phyloP scores from a whole-genome alignment of 805 yeast species.

The Ogataea polymorpha region DNA sequence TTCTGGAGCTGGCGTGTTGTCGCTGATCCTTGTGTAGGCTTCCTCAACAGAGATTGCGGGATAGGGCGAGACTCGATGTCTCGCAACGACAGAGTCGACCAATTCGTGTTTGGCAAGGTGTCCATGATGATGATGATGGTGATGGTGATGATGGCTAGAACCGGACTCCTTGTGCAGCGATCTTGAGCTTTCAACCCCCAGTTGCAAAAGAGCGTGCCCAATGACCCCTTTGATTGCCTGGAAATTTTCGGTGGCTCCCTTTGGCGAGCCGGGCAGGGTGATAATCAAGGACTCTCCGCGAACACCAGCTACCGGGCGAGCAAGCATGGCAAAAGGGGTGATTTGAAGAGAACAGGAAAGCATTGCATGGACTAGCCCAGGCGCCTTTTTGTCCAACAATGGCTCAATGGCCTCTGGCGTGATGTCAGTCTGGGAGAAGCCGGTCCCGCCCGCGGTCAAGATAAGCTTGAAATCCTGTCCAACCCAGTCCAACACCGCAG shows the following conservation, averaged over 20 bases:
- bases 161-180: conserved; percentile 32
- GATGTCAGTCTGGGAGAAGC: conserved; percentile 42
- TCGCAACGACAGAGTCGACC: conserved; percentile 35
- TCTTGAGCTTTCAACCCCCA: conserved; percentile 36
- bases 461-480: conserved; percentile 29
- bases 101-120: conserved; percentile 38
- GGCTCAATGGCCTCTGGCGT: conserved; percentile 51
- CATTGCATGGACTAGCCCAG: conserved; percentile 50
- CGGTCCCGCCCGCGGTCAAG: conserved; percentile 54
- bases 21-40: conserved; percentile 36
- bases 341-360: conserved; percentile 38
- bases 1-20: conserved; percentile 33
- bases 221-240: conserved; percentile 36
- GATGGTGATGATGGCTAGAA: conserved; percentile 14
- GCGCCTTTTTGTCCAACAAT: conserved; percentile 42
- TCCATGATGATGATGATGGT: conserved; percentile 13
- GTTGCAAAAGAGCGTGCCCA: conserved; percentile 43
- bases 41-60: conserved; percentile 42
- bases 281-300: conserved; percentile 36
- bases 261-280: conserved; percentile 53
- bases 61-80: conserved; percentile 48
- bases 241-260: conserved; percentile 45
- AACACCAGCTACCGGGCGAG: conserved; percentile 51
- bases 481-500: conserved; percentile 28
- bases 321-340: conserved; percentile 47